Evolutionary conservation across 1,284 basidiomycete genomes (phyloP), one percentile per base, ranked within the genome.

Genomic region (Ceratobasidium sp.): DNA sequence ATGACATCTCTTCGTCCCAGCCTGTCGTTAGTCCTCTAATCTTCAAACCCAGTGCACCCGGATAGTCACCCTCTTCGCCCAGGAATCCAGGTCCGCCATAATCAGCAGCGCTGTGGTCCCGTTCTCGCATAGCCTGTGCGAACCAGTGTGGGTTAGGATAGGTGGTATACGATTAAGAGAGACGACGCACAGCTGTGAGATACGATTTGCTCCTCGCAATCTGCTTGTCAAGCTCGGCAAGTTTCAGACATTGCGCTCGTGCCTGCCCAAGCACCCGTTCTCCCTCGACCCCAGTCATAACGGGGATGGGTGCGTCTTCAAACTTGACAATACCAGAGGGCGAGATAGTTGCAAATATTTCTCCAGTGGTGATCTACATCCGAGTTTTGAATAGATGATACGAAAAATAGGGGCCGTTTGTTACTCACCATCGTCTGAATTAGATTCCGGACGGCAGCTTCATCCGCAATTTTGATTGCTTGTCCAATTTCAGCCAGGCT

Each of bases 311-410:
- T 20, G 79, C 58, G 46, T 81, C 81, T 61, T 94, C 93, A 84
- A 95, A 95, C 0, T 91, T 91, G 33, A 95, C 93, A 0, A 91
- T 92, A 3, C 90, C 92, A 77, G 90, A 87, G 0, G 88, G 88
- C 2, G 91, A 90, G 53, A 95, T 88, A 46, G 86, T 88, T 0
- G 92, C 93, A 46, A 87, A 88, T 81, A 95, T 92, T 81, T 93
- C 92, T 67, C 87, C 88, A 0, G 88, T 86, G 82, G 92, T 91
- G 81, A 95, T 92, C 93, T 93, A 72, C n/a, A 28, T 10, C 20
- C 58, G 33, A 39, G 3, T 44, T 13, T 53, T 51, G 26, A 73
- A 23, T 53, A 40, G 12, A 66, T 23, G 28, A 20, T 46, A 26
- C 9, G 28, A 55, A 13, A 13, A 12, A 9, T 28, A 51, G 63